phyloP scores from a whole-genome alignment of 306 rosid genomes.

The Glycine latifolia region DNA sequence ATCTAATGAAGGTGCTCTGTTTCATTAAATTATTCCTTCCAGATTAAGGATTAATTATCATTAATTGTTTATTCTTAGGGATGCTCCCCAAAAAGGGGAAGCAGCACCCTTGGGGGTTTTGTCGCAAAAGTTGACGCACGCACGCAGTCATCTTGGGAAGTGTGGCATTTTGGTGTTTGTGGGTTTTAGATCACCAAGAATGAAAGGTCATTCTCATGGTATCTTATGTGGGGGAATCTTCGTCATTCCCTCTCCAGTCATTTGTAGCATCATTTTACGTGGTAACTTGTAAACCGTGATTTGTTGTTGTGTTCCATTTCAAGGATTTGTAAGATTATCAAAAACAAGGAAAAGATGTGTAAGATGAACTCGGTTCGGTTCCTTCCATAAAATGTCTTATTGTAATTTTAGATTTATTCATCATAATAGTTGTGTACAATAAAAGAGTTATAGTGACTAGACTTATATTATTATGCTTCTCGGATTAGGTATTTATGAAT shows the following conservation, averaged over 20 bases:
- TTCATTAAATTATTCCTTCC: conserved; percentile 52
- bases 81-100: conserved; percentile 60
- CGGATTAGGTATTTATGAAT: conserved; percentile 30
- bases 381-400: conserved; percentile 24
- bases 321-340: conserved; percentile 49
- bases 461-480: not conserved
- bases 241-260: conserved; percentile 41
- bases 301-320: conserved; percentile 53
- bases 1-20: conserved; percentile 61
- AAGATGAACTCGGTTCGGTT: conserved; percentile 42
- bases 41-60: conserved; percentile 60
- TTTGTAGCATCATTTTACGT: conserved; percentile 54
- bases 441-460: conserved; percentile 1
- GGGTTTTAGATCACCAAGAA: conserved; percentile 59
- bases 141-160: conserved; percentile 49
- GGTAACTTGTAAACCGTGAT: conserved; percentile 59
- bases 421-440: conserved; percentile 22
- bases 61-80: conserved; percentile 75
- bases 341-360: conserved; percentile 32
- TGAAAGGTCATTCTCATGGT: conserved; percentile 69
- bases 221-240: conserved; percentile 53
- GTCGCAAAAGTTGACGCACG: conserved; percentile 43
- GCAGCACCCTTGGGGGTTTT: conserved; percentile 54
- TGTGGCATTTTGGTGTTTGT: conserved; percentile 55
- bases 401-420: conserved; percentile 6